phyloP scores from a whole-genome alignment of 1,284 basidiomycete genomes.

The Athelia sp. region DNA sequence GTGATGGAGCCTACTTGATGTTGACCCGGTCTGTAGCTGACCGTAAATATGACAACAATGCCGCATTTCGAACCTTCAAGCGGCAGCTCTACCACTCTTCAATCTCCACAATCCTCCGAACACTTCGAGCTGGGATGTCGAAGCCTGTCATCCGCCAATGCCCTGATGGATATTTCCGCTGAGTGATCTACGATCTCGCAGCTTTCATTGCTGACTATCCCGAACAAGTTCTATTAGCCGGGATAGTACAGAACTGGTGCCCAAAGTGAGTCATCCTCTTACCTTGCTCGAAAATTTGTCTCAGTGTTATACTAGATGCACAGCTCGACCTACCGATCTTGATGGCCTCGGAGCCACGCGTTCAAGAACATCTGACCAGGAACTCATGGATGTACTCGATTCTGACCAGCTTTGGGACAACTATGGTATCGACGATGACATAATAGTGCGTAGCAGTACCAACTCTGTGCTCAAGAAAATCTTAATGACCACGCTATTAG shows the following conservation, averaged over 20 bases:
- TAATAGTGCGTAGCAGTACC: not conserved
- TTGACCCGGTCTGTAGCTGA: not conserved
- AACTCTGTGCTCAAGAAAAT: not conserved
- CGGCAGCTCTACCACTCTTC: conserved; percentile 12
- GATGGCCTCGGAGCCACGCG: not conserved
- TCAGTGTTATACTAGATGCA: not conserved
- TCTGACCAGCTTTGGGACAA: not conserved
- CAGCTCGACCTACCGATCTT: not conserved
- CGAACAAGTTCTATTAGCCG: conserved; percentile 12
- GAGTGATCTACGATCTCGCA: conserved; percentile 9
- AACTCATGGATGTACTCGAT: not conserved
- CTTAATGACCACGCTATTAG: not conserved
- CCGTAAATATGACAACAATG: conserved; percentile 3
- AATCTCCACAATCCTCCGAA: conserved; percentile 6
- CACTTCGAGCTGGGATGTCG: conserved; percentile 10
- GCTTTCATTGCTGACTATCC: conserved; percentile 20
- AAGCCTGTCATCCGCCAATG: conserved; percentile 9
- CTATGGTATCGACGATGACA: not conserved
- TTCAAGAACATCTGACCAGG: not conserved
- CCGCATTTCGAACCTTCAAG: conserved; percentile 11
- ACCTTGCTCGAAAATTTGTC: not conserved
- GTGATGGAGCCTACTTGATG: not conserved
- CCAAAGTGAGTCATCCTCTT: conserved; percentile 5
- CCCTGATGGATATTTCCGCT: conserved; percentile 11
- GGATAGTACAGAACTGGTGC: conserved; percentile 19